Evolutionary conservation across 1,284 basidiomycete species (phyloP), one percentile per base, ranked within the genome.

Genomic region (Polyporus tsugae): DNA sequence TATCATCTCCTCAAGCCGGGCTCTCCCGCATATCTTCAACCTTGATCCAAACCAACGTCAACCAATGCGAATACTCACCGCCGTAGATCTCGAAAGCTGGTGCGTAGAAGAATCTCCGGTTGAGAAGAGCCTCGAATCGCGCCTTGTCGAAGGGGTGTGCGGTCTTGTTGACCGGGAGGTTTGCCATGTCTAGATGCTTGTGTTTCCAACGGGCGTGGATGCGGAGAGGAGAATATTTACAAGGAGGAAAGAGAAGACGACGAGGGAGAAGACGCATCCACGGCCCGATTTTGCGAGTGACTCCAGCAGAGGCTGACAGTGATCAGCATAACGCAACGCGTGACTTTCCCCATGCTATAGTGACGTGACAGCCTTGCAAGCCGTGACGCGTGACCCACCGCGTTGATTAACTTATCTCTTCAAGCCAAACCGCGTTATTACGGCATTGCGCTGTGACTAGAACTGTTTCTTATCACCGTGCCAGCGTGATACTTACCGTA

Each of bases 101-200:
- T 11, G 96, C 96, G 80, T 95, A 99, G 86, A 99, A 99, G 87
- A 99, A 99, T 60, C 98, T 87, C 72, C 95, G 91, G 76, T 93
- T 94, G 72, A 99, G 89, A 67, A 98, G 83, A 38, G 91, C 92
- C 78, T 99, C 97, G 61, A 99, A 87, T 64, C 92, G 89, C 39
- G 84, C 75, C 81, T 98, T 97, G 82, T 97, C 95, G 78, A 99
- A 99, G 17, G 91, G 80, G 80, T 98, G 96, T 0, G 91, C 92
- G 13, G 87, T 89, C 84, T 94, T 97, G 86, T 96, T 94, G 75
- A 96, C 87, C 36, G 70, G 46, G 41, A 69, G 59, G 69, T 73
- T 77, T 63, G 76, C 70, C 73, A 74, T 74, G 61, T 72, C 69
- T 7, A 38, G n/a, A n/a, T 58, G 55, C 19, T n/a, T 58, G 38